Evolutionary conservation across 176 grass and related monocot genomes (phyloP).

Genomic region (Lolium multiflorum): DNA sequence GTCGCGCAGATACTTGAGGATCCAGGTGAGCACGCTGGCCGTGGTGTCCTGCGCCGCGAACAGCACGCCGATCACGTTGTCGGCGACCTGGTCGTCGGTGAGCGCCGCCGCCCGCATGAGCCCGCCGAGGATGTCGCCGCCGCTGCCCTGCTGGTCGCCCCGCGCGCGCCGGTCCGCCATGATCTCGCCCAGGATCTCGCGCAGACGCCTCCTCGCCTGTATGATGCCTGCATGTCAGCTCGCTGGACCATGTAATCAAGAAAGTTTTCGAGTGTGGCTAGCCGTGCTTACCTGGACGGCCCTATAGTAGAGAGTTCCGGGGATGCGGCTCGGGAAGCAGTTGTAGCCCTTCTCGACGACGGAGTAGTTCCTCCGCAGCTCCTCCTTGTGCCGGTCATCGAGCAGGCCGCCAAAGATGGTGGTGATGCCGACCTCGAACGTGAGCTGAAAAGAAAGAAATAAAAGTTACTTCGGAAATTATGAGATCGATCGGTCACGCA

Average conservation of each 20-base stretch:
- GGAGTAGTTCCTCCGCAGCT: conserved; percentile 75
- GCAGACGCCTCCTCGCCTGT: conserved; percentile 76
- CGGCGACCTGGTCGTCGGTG: conserved; percentile 79
- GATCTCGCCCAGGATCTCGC: conserved; percentile 66
- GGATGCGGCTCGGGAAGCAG: conserved; percentile 74
- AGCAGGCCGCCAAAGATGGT: conserved; percentile 69
- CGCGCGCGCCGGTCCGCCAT: conserved; percentile 47
- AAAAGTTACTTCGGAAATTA: too few relatives aligned
- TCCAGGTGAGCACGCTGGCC: conserved; percentile 95
- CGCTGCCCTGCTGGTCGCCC: conserved; percentile 13
- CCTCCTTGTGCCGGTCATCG: conserved; percentile 52
- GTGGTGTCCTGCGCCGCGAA: conserved; percentile 99
- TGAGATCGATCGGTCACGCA: not conserved
- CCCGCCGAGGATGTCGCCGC: conserved; percentile 70
- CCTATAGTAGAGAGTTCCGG: conserved; percentile 68
- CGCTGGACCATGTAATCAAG: too few relatives aligned
- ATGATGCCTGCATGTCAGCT: not conserved
- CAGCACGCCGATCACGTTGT: conserved; percentile 93
- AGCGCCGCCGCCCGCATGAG: conserved; percentile 72
- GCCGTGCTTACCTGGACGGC: conserved; percentile 67
- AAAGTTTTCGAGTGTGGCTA: not conserved
- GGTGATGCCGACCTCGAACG: conserved; percentile 82
- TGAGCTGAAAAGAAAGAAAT: too few relatives aligned
- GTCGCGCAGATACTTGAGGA: conserved; percentile 89
- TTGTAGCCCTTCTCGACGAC: conserved; percentile 97